Percentiles rank a stretch among this genome's conserved stretches.
Evolutionary conservation across 106 monocot genomes (phyloP).

Genomic region (Acanthochlamys bracteata): DNA sequence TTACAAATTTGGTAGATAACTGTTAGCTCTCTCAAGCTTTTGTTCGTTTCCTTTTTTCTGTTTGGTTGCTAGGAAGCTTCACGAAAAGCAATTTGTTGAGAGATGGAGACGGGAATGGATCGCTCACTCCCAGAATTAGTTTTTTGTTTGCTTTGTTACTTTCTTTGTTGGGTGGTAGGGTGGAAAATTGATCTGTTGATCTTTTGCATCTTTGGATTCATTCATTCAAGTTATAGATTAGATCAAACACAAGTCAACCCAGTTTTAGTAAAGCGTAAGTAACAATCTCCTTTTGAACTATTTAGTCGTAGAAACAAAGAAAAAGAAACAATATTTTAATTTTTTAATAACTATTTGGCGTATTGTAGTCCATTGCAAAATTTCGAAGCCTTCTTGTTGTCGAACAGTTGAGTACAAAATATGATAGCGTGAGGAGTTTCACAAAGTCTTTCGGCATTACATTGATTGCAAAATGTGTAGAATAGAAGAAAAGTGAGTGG

Average conservation of each 20-base stretch:
- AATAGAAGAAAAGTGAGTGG: too few species aligned
- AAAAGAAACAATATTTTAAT: too few species aligned
- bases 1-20: not conserved
- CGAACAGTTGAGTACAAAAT: too few species aligned
- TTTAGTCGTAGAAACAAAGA: too few species aligned
- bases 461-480: too few species aligned
- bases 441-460: too few species aligned
- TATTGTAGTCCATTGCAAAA: too few species aligned
- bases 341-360: too few species aligned
- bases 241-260: not conserved
- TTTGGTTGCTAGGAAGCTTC: not conserved
- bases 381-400: too few species aligned
- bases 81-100: not conserved
- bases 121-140: not conserved
- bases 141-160: constrained; percentile 2
- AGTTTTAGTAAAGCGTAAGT: not conserved
- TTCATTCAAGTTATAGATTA: not conserved
- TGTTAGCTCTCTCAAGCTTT: too few species aligned
- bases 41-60: not conserved
- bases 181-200: not conserved
- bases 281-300: not conserved
- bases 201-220: too few species aligned
- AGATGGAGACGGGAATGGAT: not conserved
- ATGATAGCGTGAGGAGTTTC: too few species aligned
- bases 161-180: not conserved